phyloP scores from a whole-genome alignment of 345 rosid species.

The Punica granatum region DNA sequence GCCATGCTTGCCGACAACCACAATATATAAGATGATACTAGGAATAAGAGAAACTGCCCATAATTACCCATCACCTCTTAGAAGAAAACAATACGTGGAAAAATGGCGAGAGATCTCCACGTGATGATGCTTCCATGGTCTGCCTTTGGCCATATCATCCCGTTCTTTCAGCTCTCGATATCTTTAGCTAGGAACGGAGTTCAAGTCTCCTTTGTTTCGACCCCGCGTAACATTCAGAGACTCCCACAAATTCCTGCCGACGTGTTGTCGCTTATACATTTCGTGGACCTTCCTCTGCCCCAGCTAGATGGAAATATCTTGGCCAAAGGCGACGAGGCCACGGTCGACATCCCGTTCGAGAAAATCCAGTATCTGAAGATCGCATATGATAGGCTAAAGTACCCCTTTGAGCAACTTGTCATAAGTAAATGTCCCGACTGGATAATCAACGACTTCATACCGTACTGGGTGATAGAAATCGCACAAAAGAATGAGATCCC shows the following conservation, averaged over 20 bases:
- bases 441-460: constrained; percentile 15
- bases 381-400: constrained; percentile 19
- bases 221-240: constrained; percentile 17
- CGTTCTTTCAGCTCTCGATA: constrained; percentile 17
- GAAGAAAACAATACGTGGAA: neutral
- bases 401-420: constrained; percentile 16
- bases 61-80: too few relatives aligned
- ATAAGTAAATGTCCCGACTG: constrained; percentile 13
- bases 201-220: constrained; percentile 16
- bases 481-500: constrained; percentile 16
- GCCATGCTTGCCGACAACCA: too few relatives aligned
- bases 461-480: constrained; percentile 19
- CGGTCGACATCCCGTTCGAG: constrained; percentile 21
- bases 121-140: constrained; percentile 15
- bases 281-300: constrained; percentile 21
- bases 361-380: constrained; percentile 16
- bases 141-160: constrained; percentile 20
- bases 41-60: too few relatives aligned
- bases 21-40: too few relatives aligned
- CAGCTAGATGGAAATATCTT: neutral
- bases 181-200: constrained; percentile 17
- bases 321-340: constrained; percentile 27
- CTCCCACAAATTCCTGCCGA: constrained; percentile 23
- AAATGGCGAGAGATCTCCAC: neutral
- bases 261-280: neutral